Conservation (phyloP, 495 filamentous ascomycete genomes). For the Sordaria brevicollis region DNA sequence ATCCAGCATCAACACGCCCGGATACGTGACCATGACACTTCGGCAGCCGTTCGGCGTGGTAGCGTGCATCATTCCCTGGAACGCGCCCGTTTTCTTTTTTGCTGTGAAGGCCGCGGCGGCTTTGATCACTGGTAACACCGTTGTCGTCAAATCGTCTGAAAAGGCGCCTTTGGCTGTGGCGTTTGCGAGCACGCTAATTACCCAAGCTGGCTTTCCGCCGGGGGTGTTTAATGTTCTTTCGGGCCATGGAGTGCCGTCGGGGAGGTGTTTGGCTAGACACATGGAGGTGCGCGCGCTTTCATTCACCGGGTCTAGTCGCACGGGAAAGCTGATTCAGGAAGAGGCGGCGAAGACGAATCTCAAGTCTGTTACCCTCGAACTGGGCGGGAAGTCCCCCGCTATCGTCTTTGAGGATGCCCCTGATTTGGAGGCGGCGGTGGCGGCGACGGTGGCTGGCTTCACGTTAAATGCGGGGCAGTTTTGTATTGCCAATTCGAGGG, state of each 20-base stretch:
- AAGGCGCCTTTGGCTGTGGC: slow-evolving; percentile 76
- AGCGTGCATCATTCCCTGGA: slow-evolving; percentile 88
- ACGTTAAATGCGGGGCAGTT: slow-evolving; percentile 66
- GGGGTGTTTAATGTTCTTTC: slow-evolving; percentile 48
- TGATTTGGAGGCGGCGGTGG: too few species aligned
- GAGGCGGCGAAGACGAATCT: slow-evolving; percentile 37
- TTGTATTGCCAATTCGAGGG: slow-evolving; percentile 67
- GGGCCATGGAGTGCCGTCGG: slow-evolving; percentile 43
- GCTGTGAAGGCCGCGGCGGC: slow-evolving; percentile 86
- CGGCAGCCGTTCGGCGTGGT: slow-evolving; percentile 85
- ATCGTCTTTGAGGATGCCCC: slow-evolving; percentile 62
- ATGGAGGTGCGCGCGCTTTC: slow-evolving; percentile 43
- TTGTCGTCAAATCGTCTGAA: slow-evolving; percentile 82
- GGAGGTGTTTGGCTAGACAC: slow-evolving; percentile 42
- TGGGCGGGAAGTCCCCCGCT: slow-evolving; percentile 69
- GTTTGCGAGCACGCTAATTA: slow-evolving; percentile 37
- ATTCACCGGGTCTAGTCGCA: slow-evolving; percentile 45
- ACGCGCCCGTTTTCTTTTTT: slow-evolving; percentile 74
- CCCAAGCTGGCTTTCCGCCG: slow-evolving; percentile 46
- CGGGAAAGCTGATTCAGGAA: slow-evolving; percentile 33
- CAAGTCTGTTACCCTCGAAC: slow-evolving; percentile 74
- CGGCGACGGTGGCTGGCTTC: too few species aligned
- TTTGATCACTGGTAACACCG: slow-evolving; percentile 74
- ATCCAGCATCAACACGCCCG: slow-evolving; percentile 67
- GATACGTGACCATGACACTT: slow-evolving; percentile 82